phyloP scores from a whole-genome alignment of 768 basidiomycete species.

The Mycena rebaudengoi region DNA sequence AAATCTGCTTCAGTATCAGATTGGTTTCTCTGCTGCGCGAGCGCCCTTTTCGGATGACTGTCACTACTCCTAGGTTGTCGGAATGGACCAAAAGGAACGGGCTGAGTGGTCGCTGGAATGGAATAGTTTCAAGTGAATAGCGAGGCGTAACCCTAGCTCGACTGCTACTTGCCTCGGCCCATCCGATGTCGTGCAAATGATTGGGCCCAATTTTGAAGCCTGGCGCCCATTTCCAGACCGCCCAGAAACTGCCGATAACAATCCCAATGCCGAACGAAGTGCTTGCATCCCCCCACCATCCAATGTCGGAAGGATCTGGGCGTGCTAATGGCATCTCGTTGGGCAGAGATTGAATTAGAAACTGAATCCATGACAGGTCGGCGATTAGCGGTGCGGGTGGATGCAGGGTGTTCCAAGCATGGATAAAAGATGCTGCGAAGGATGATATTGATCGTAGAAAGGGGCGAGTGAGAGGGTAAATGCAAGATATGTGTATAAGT shows the following conservation, averaged over 20 bases:
- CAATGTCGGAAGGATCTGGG: conserved; percentile 30
- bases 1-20: conserved; percentile 36
- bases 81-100: conserved; percentile 31
- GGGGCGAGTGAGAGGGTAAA: conserved; percentile 35
- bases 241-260: conserved; percentile 36
- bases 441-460: conserved; percentile 30
- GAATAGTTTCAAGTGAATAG: conserved; percentile 1
- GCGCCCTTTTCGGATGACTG: conserved; percentile 37
- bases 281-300: conserved; percentile 47
- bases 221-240: conserved; percentile 37
- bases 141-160: conserved; percentile 39
- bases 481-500: conserved; percentile 38
- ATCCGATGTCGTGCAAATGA: conserved; percentile 41
- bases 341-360: conserved; percentile 21
- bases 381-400: conserved; percentile 9
- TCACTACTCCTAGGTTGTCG: conserved; percentile 45
- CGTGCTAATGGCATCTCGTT: conserved; percentile 26
- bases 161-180: conserved; percentile 50
- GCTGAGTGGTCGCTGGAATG: neutral
- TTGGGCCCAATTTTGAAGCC: conserved; percentile 40
- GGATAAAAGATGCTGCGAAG: conserved; percentile 31
- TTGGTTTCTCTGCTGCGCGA: conserved; percentile 38
- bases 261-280: conserved; percentile 46
- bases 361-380: conserved; percentile 36
- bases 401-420: conserved; percentile 18